Conservation (phyloP, 2,329 filamentous ascomycete genomes). For the Neophaeococcomyces mojaviensis region DNA sequence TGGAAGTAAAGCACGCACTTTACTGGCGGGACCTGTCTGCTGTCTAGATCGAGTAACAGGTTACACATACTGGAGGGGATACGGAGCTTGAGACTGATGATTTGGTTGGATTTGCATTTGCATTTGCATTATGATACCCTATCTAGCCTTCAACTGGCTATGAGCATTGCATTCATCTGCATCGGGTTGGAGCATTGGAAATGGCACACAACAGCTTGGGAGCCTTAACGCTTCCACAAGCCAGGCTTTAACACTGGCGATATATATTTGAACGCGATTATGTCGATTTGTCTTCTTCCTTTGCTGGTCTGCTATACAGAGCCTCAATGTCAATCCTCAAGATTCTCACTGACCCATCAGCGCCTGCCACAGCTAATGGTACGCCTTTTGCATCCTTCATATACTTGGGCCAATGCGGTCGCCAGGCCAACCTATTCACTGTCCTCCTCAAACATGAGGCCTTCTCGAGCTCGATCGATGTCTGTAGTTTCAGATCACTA, state of each 20-base stretch:
- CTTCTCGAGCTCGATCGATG: slow-evolving; percentile 17
- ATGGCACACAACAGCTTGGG: not conserved
- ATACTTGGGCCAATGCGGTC: slow-evolving; percentile 35
- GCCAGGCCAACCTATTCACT: slow-evolving; percentile 63
- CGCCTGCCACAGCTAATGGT: slow-evolving; percentile 18
- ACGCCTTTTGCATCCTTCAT: slow-evolving; percentile 29
- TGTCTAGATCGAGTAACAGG: no score
- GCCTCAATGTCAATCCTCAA: slow-evolving; percentile 17
- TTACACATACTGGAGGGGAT: not conserved
- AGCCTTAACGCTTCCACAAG: slow-evolving; percentile 10
- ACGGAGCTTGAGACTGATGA: not conserved
- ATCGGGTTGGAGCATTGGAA: not conserved
- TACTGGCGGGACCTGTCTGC: no score
- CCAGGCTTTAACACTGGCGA: not conserved
- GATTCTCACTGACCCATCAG: slow-evolving; percentile 28
- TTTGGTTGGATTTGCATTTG: not conserved
- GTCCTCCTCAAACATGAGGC: slow-evolving; percentile 53
- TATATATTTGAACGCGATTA: no score
- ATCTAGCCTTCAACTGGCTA: slow-evolving; percentile 10
- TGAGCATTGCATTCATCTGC: slow-evolving; percentile 11
- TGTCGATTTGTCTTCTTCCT: not conserved
- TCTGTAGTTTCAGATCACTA: slow-evolving; percentile 26
- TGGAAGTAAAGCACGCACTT: not conserved
- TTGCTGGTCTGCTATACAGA: slow-evolving; percentile 7
- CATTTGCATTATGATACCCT: slow-evolving; percentile 6